A percentile compares a stretch with the other conserved stretches of the same genome.
phyloP scores from a whole-genome alignment of 768 basidiomycete genomes.

The Tricholoma flavovirens region DNA sequence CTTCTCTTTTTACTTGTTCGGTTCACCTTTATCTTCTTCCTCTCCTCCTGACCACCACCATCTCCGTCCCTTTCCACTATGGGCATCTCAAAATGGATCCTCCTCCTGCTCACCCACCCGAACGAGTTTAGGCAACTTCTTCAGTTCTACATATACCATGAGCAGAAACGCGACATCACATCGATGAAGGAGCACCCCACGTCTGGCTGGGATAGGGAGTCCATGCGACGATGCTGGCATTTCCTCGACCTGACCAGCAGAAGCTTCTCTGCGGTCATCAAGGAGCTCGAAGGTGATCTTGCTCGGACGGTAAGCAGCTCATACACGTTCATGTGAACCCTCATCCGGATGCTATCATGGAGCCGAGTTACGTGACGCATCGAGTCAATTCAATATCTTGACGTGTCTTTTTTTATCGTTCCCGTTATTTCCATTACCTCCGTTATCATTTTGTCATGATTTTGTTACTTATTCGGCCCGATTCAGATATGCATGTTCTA shows the following conservation, averaged over 20 bases:
- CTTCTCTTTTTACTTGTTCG: background rate
- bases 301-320: conserved; percentile 72
- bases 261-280: conserved; percentile 90
- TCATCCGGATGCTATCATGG: background rate
- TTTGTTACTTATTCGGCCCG: background rate
- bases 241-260: conserved; percentile 86
- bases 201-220: conserved; percentile 80
- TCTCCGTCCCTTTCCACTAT: conserved; percentile 25
- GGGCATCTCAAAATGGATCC: conserved; percentile 56
- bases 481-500: conserved; percentile 90
- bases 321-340: background rate
- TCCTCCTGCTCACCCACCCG: conserved; percentile 72
- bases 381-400: background rate
- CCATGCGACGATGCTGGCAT: conserved; percentile 88
- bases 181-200: conserved; percentile 64
- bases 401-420: background rate
- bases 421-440: conserved; percentile 1
- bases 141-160: conserved; percentile 80
- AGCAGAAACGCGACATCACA: conserved; percentile 78
- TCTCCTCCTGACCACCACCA: background rate
- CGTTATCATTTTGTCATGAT: background rate
- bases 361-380: background rate
- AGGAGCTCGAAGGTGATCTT: conserved; percentile 92
- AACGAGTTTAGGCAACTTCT: conserved; percentile 78
- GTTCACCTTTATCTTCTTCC: background rate